Evolutionary conservation across 2,329 filamentous ascomycete species (phyloP).

Genomic region (Aspergillus fischeri): DNA sequence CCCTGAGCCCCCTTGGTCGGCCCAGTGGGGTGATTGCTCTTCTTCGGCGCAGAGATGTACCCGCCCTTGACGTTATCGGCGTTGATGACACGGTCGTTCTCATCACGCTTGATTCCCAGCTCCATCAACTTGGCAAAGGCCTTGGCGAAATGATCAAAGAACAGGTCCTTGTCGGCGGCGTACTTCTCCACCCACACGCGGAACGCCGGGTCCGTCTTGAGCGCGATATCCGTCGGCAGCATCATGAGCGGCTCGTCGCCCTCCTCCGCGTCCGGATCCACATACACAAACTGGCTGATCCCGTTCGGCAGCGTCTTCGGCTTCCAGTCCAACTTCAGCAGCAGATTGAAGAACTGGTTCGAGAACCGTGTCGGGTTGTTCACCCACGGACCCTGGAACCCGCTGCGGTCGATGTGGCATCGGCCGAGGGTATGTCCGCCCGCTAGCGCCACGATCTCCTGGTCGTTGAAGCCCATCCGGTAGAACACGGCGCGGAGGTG

Average conservation of each 20-base stretch:
- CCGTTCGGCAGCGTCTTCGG: conserved; percentile 52
- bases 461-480: conserved; percentile 58
- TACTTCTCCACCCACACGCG: conserved; percentile 55
- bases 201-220: conserved; percentile 53
- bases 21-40: conserved; percentile 39
- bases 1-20: conserved; percentile 14
- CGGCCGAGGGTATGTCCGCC: conserved; percentile 57
- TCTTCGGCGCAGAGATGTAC: conserved; percentile 55
- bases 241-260: conserved; percentile 59
- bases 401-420: conserved; percentile 53
- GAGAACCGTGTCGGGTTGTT: conserved; percentile 57
- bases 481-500: conserved; percentile 56
- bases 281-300: conserved; percentile 55
- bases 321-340: conserved; percentile 52
- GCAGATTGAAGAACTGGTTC: conserved; percentile 55
- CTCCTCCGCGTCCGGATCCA: conserved; percentile 51
- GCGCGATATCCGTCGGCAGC: conserved; percentile 61
- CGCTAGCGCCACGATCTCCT: conserved; percentile 55
- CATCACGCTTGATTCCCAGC: conserved; percentile 56
- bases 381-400: conserved; percentile 58
- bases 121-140: conserved; percentile 60
- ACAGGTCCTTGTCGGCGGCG: conserved; percentile 57
- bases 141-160: conserved; percentile 57
- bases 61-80: conserved; percentile 56
- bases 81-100: conserved; percentile 50